Conservation (phyloP, 805 yeast genomes). For the Spathaspora sp. region DNA sequence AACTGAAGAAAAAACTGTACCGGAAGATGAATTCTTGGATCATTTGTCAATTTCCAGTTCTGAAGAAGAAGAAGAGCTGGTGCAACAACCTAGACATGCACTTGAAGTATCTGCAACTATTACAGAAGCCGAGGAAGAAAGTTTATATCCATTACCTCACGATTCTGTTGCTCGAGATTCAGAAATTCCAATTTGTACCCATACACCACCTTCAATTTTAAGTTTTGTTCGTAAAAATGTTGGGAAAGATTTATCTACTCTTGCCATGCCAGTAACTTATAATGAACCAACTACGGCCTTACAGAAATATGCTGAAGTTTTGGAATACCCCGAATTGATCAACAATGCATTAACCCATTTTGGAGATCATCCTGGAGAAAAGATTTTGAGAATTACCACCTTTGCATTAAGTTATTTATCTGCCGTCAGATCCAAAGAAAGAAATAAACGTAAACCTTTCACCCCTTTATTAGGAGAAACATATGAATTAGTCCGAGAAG, state of each 20-base stretch:
- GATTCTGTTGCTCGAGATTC: slow-evolving; percentile 48
- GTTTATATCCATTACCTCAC: slow-evolving; percentile 66
- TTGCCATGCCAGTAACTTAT: slow-evolving; percentile 91
- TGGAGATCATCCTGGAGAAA: slow-evolving; percentile 48
- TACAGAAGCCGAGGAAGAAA: not conserved
- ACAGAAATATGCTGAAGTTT: slow-evolving; percentile 73
- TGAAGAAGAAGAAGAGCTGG: slow-evolving; percentile 8
- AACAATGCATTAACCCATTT: slow-evolving; percentile 54
- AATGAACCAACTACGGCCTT: slow-evolving; percentile 88
- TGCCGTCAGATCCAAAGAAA: slow-evolving; percentile 64
- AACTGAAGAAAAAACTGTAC: slow-evolving; percentile 14
- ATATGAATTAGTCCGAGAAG: slow-evolving; percentile 83
- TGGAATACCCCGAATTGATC: slow-evolving; percentile 71
- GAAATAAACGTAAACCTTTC: slow-evolving; percentile 86
- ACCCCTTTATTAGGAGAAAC: slow-evolving; percentile 95
- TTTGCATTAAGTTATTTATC: slow-evolving; percentile 80
- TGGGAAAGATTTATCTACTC: slow-evolving; percentile 81
- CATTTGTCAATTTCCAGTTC: slow-evolving; percentile 14
- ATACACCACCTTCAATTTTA: slow-evolving; percentile 78
- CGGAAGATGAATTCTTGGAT: slow-evolving; percentile 17
- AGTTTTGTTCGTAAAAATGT: slow-evolving; percentile 83
- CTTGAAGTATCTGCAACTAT: not conserved
- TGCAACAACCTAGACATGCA: not conserved
- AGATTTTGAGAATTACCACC: slow-evolving; percentile 66
- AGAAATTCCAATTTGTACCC: slow-evolving; percentile 54